phyloP scores from a whole-genome alignment of 2,329 filamentous ascomycete species.

The Apiospora pterosperma region DNA sequence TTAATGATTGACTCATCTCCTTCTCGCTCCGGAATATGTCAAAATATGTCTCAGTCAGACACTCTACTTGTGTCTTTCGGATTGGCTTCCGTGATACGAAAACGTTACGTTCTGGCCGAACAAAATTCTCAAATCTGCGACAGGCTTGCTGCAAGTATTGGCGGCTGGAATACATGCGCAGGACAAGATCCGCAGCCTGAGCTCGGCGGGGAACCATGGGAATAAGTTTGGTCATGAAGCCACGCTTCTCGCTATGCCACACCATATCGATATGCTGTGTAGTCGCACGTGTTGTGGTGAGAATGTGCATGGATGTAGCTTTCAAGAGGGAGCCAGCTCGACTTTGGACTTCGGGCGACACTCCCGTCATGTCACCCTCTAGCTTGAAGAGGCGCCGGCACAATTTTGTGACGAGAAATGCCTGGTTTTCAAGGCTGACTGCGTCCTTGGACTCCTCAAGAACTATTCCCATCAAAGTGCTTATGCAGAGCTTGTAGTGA shows the following conservation, averaged over 20 bases:
- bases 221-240: conserved; percentile 32
- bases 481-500: conserved; percentile 57
- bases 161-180: conserved; percentile 37
- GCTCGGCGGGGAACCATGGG: conserved; percentile 36
- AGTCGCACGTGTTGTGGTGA: conserved; percentile 21
- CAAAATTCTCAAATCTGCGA: not conserved
- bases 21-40: not conserved
- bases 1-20: not conserved
- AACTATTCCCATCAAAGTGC: conserved; percentile 40
- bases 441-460: conserved; percentile 33
- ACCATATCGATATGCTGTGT: conserved; percentile 22
- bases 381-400: conserved; percentile 57
- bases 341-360: conserved; percentile 6
- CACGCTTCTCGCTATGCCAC: conserved; percentile 37
- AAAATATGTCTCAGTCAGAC: not conserved
- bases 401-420: conserved; percentile 47
- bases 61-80: not conserved
- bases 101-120: not conserved
- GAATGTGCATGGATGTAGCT: conserved; percentile 22
- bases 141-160: conserved; percentile 22
- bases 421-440: conserved; percentile 32
- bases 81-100: not conserved
- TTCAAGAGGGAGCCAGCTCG: conserved; percentile 27
- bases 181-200: conserved; percentile 18
- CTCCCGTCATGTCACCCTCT: conserved; percentile 33